phyloP scores from a whole-genome alignment of 2,329 filamentous ascomycete species.

The Pyrenophora seminiperda region DNA sequence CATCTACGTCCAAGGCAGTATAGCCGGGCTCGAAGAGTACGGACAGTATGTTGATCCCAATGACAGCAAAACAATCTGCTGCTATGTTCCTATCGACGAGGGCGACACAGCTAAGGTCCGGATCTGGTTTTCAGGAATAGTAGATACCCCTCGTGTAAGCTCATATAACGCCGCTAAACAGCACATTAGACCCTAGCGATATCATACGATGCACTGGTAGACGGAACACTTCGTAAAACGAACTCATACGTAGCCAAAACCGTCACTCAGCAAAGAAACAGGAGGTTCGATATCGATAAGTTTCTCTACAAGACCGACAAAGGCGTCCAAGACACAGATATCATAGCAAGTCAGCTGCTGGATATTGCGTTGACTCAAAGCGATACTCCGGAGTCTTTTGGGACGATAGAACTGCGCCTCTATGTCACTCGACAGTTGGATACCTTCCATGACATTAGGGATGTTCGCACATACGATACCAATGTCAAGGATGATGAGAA shows the following conservation, averaged over 20 bases:
- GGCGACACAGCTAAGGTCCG: conserved; percentile 41
- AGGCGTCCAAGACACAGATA: conserved; percentile 79
- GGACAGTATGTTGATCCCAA: conserved; percentile 31
- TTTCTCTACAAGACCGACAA: conserved; percentile 25
- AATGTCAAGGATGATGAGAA: background rate
- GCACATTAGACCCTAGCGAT: conserved; percentile 26
- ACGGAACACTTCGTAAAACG: conserved; percentile 43
- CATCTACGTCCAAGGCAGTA: conserved; percentile 30
- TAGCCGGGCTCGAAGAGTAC: conserved; percentile 40
- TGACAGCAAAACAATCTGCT: conserved; percentile 37
- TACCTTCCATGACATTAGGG: conserved; percentile 18
- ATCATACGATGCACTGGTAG: conserved; percentile 45
- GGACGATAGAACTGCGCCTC: conserved; percentile 41
- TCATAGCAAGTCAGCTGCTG: conserved; percentile 89
- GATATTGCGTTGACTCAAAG: conserved; percentile 4
- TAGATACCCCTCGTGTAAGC: conserved; percentile 8
- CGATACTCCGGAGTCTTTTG: conserved; percentile 26
- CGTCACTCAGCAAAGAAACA: conserved; percentile 24
- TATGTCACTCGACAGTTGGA: conserved; percentile 31
- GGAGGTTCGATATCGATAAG: conserved; percentile 25
- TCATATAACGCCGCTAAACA: conserved; percentile 1
- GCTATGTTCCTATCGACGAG: conserved; percentile 45
- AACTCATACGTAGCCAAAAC: conserved; percentile 10
- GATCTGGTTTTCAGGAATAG: conserved; percentile 41
- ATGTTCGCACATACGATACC: conserved; percentile 20